Evolutionary conservation across 306 rosid species (phyloP), one percentile per base, ranked within the genome.

Genomic region (Glycyrrhiza uralensis): DNA sequence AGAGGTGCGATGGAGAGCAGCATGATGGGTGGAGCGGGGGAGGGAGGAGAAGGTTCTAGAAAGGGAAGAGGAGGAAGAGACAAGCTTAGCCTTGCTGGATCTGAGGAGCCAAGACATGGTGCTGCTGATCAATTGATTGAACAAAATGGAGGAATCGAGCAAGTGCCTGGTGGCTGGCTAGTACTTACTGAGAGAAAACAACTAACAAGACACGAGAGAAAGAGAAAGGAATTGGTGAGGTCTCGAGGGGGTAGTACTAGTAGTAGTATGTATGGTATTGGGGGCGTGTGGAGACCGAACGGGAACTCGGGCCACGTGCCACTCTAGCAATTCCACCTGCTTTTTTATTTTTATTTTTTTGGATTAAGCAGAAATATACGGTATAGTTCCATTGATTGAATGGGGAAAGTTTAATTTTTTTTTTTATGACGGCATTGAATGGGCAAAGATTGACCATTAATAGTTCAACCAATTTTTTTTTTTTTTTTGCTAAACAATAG

Each of bases 21-120:
- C n/a, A n/a, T 81, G 75, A 78, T 85, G 86, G 79, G 86, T 76
- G 88, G 90, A 85, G 7, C 88, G 85, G 3, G 89, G 39, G 33
- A 72, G 32, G 29, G 85, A 81, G n/a, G 70, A 42, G 57, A 87
- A 81, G 70, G 86, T 28, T 83, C 96, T 78, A 12, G 90, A 81
- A 7, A 79, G 66, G 2, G 80, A 47, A 35, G 52, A 14, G 0
- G 77, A 71, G 5, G 92, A 73, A 9, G 80, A 65, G 24, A 85
- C 69, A 9, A 83, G 45, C 54, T 83, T 77, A 0, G 91, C 45
- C 71, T 88, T 85, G 15, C 84, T 74, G n/a, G 89, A 92, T 83
- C 96, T 79, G 81, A 92, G 85, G 45, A 92, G 89, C 32, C 85
- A 75, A 41, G 93, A 84, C 88, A 88, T 87, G 83, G 18, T 49